A percentile compares a stretch with the other conserved stretches of the same genome.
These are phyloP conservation scores for Datura wrightii DNA, from an alignment of 257 asterid genomes.

Conservation along the genomic window DNA sequence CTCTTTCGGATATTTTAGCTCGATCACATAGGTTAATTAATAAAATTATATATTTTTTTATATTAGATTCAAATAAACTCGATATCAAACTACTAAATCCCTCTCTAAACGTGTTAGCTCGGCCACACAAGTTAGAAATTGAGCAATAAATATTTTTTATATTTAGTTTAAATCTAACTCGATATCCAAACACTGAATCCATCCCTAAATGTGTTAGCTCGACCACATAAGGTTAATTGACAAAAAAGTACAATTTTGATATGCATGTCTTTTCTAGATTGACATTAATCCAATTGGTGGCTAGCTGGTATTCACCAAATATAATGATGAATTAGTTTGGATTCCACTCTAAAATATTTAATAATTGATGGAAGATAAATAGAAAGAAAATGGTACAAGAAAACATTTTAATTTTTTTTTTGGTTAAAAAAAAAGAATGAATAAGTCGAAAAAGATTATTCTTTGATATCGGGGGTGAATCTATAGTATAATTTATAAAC, in stretches of 20 bases:
- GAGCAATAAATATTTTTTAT: neutral
- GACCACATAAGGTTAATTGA: neutral
- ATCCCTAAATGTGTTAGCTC: neutral
- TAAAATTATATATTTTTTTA: too few relatives aligned
- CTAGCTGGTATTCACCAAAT: neutral
- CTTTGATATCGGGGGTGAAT: too few relatives aligned
- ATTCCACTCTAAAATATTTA: neutral
- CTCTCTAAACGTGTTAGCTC: neutral
- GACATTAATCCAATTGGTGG: neutral
- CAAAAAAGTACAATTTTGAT: neutral
- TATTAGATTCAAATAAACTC: neutral
- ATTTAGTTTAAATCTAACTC: neutral
- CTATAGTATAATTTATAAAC: too few relatives aligned
- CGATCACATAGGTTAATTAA: too few relatives aligned
- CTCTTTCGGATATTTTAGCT: too few relatives aligned
- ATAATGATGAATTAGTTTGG: neutral
- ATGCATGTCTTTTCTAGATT: neutral
- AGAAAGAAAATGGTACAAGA: too few relatives aligned
- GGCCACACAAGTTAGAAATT: neutral
- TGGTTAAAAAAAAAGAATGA: too few relatives aligned
- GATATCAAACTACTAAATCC: neutral
- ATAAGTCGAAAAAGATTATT: too few relatives aligned
- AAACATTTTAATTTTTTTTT: too few relatives aligned
- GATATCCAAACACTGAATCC: neutral
- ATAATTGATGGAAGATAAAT: too few relatives aligned